A percentile compares a stretch with the other conserved stretches of the same genome.
Evolutionary conservation across 129 eudicot genomes (phyloP).

Genomic region (Escallonia rubra): DNA sequence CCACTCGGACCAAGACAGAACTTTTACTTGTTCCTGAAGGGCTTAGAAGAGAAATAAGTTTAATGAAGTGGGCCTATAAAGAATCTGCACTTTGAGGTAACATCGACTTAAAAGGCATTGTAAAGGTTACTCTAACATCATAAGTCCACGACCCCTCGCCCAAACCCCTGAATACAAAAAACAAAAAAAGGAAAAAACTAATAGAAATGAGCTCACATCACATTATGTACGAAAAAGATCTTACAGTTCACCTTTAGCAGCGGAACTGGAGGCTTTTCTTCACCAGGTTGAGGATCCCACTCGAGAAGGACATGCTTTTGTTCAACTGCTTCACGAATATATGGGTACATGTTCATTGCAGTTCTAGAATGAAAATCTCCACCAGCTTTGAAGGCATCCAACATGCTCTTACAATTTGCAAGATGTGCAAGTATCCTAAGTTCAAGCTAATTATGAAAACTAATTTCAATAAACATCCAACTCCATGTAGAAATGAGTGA

Average conservation of each 20-base stretch:
- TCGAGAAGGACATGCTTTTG: slow-evolving; percentile 73
- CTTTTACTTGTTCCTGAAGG: too few relatives aligned
- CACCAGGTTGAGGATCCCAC: slow-evolving; percentile 91
- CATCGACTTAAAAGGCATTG: too few relatives aligned
- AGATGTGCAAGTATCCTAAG: slow-evolving; percentile 98
- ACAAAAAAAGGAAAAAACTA: too few relatives aligned
- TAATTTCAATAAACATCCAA: slow-evolving; percentile 2
- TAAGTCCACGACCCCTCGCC: too few relatives aligned
- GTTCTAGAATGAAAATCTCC: slow-evolving; percentile 99
- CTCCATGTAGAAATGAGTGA: neutral
- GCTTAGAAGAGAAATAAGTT: too few relatives aligned
- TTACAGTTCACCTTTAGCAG: slow-evolving; percentile 57
- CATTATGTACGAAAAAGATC: neutral
- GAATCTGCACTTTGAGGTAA: too few relatives aligned
- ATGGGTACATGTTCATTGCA: slow-evolving; percentile 97
- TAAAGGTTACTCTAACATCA: too few relatives aligned
- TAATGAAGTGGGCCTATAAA: too few relatives aligned
- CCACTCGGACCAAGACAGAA: too few relatives aligned
- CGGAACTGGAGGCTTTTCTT: slow-evolving; percentile 96
- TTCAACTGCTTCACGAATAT: slow-evolving; percentile 83
- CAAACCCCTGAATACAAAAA: too few relatives aligned
- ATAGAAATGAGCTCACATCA: too few relatives aligned
- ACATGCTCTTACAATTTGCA: slow-evolving; percentile 89
- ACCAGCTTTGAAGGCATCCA: slow-evolving; percentile 92
- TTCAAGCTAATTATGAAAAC: slow-evolving; percentile 52